Percentiles rank a stretch among this genome's conserved stretches.
These are phyloP conservation scores for Kickxella alabastrina DNA, from an alignment of 192 early-diverging fungal genomes.

Conservation along the genomic window DNA sequence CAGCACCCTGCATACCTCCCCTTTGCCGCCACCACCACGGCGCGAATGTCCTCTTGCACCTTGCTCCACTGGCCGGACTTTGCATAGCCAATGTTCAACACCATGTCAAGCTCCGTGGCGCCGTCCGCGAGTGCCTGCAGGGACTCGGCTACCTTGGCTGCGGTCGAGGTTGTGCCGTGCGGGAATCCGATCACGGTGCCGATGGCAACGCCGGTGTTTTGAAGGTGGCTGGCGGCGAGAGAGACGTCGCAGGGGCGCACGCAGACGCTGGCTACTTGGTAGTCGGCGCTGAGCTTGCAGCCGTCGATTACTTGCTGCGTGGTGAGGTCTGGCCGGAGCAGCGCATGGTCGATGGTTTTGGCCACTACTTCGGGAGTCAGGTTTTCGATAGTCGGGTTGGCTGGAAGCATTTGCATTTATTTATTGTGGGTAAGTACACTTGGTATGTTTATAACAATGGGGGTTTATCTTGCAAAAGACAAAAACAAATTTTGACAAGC, in stretches of 20 bases:
- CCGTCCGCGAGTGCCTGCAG: conserved; percentile 56
- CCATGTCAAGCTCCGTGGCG: conserved; percentile 59
- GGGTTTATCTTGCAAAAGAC: not conserved
- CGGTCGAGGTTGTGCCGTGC: conserved; percentile 53
- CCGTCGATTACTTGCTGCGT: conserved; percentile 50
- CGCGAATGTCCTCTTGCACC: conserved; percentile 48
- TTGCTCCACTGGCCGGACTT: conserved; percentile 44
- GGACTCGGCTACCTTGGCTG: conserved; percentile 55
- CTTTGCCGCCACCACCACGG: conserved; percentile 42
- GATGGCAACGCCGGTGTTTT: conserved; percentile 50
- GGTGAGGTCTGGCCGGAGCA: conserved; percentile 57
- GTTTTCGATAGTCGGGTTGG: conserved; percentile 39
- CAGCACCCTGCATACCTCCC: conserved; percentile 38
- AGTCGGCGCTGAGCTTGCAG: conserved; percentile 51
- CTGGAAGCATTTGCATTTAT: conserved; percentile 11
- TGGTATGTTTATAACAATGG: not conserved
- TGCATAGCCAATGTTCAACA: conserved; percentile 56
- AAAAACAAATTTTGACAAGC: not conserved
- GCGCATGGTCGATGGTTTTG: conserved; percentile 59
- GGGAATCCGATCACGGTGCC: conserved; percentile 62
- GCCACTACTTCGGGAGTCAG: conserved; percentile 53
- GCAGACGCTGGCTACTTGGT: conserved; percentile 56
- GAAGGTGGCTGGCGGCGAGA: conserved; percentile 38
- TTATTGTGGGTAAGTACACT: not conserved
- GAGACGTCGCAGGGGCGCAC: conserved; percentile 62